These are phyloP conservation scores for Dichomitus squalens DNA, from an alignment of 1,284 basidiomycete species.

Conservation along the genomic window DNA sequence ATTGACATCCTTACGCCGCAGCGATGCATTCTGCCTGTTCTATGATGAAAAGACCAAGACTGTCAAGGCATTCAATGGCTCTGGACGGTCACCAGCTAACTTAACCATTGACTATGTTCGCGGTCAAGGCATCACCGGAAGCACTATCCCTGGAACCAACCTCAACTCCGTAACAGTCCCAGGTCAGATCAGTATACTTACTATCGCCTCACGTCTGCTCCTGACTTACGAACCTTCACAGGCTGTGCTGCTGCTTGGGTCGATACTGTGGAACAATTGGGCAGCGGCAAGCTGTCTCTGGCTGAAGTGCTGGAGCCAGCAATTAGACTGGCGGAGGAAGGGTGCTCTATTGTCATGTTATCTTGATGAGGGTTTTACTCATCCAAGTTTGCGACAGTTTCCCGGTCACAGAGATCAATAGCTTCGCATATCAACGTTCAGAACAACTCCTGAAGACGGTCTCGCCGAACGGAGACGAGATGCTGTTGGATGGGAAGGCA, in stretches of 20 bases:
- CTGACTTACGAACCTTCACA: slow-evolving; percentile 27
- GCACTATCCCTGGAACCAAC: slow-evolving; percentile 71
- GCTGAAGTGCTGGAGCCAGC: slow-evolving; percentile 88
- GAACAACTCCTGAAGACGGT: slow-evolving; percentile 81
- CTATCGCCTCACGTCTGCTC: no score
- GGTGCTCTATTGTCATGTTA: slow-evolving; percentile 46
- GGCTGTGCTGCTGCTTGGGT: slow-evolving; percentile 94
- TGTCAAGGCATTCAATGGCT: slow-evolving; percentile 86
- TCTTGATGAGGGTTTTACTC: not conserved
- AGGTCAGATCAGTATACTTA: slow-evolving; percentile 39
- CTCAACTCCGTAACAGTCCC: slow-evolving; percentile 93
- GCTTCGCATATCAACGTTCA: slow-evolving; percentile 71
- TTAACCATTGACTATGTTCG: slow-evolving; percentile 78
- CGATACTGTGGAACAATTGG: slow-evolving; percentile 84
- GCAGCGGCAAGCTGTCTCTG: slow-evolving; percentile 79
- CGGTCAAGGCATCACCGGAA: slow-evolving; percentile 68
- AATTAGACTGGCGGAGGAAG: slow-evolving; percentile 84
- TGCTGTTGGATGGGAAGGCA: slow-evolving; percentile 82
- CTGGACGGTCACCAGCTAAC: slow-evolving; percentile 82
- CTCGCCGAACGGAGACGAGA: slow-evolving; percentile 81
- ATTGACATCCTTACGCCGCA: slow-evolving; percentile 28
- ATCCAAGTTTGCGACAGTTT: slow-evolving; percentile 44
- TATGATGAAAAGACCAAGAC: slow-evolving; percentile 81
- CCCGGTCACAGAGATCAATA: slow-evolving; percentile 81
- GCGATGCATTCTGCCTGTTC: slow-evolving; percentile 92